Evolutionary conservation across 805 yeast genomes (phyloP).

Genomic region (Kuraishia borneana): DNA sequence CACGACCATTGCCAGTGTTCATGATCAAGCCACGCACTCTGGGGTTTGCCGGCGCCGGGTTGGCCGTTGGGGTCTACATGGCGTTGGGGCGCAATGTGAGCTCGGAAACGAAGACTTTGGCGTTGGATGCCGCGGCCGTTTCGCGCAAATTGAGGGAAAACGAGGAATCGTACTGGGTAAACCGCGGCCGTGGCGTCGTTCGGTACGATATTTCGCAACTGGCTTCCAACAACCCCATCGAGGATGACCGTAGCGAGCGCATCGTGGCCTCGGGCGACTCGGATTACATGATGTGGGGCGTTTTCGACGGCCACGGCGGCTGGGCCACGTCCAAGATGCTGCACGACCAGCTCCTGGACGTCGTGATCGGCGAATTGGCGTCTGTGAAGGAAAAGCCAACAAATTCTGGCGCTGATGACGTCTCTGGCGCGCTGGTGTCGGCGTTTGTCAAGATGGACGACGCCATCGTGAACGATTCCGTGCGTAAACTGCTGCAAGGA

Average conservation of each 20-base stretch:
- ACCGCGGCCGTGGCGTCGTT: conserved; percentile 77
- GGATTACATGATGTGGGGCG: conserved; percentile 93
- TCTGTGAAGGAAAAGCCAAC: conserved; percentile 39
- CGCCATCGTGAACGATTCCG: conserved; percentile 69
- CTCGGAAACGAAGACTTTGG: no score
- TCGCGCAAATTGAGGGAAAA: conserved; percentile 52
- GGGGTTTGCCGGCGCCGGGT: no score
- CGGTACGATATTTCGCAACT: conserved; percentile 86
- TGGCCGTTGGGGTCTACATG: no score
- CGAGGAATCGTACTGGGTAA: conserved; percentile 74
- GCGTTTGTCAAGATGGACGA: conserved; percentile 82
- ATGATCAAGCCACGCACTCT: no score
- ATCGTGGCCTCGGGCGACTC: conserved; percentile 45
- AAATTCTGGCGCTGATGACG: conserved; percentile 55
- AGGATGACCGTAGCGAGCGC: conserved; percentile 85
- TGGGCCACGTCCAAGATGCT: conserved; percentile 86
- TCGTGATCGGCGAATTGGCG: conserved; percentile 69
- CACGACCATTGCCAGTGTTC: no score
- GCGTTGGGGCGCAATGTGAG: no score
- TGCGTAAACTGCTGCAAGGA: conserved; percentile 55
- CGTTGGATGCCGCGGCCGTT: no score
- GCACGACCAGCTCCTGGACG: conserved; percentile 65
- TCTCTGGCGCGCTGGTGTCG: conserved; percentile 69
- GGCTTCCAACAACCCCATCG: conserved; percentile 88
- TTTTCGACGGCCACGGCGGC: conserved; percentile 96